Base-by-base conservation (phyloP, 208 protist species). In the Giardia muris region DNA sequence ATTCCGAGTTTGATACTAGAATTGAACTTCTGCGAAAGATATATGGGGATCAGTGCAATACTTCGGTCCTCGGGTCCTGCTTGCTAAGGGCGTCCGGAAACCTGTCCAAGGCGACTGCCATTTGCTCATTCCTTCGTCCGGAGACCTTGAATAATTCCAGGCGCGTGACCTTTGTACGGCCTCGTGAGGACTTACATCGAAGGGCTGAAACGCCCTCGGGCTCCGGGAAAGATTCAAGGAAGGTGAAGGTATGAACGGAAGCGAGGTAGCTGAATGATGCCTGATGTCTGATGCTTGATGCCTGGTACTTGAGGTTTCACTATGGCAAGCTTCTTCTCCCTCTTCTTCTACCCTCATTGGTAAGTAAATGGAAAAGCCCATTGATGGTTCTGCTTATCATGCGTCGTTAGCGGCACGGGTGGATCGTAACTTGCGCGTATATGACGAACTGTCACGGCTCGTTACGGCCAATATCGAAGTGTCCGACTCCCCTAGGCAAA, bases 1-100 rank as follows among this genome's bases (percentile, higher is more conserved):
- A 90, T 4, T 1, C 2, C 1, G 87, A 90, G 45, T 90, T 90
- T 47, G 87, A 90, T n/a, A 46, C 48, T 1, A 90, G 87, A 90
- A 2, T 90, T 2, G 87, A 90, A 47, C 43, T 90, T 2, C 10
- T 90, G n/a, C 1, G 87, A 19, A 90, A 47, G 43, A 47, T 90
- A 47, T 90, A 47, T 47, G 87, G 87, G 4, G 87, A 90, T 44
- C 42, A 90, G 10, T 22, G 42, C 2, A 90, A 90, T 45, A 1
- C 45, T 2, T 43, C 43, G n/a, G 87, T 90, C 45, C 87, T 90
- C 1, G 45, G 87, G 48, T 47, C 10, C 2, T 90, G 87, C 45
- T 47, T 90, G 2, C 1, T 90, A 4, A 44, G 87, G n/a, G 87
- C 87, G 2, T 2, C 10, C n/a, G 87, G 87, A 2, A 47, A 90